phyloP scores from a whole-genome alignment of 2,329 filamentous ascomycete species.

The Phaeosphaeria sp. region DNA sequence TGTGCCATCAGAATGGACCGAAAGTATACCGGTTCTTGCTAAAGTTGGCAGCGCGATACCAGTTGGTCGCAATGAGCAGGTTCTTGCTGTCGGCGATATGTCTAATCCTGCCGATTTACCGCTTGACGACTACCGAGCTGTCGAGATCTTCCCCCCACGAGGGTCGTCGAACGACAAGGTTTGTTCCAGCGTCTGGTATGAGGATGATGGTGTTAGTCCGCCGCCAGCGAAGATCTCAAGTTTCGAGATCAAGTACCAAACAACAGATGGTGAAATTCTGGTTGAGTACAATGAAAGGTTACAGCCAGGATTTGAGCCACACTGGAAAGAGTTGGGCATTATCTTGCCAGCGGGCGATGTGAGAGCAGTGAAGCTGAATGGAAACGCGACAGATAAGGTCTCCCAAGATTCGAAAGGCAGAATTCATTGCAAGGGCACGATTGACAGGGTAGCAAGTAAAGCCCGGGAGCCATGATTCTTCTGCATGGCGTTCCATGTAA shows the following conservation, averaged over 20 bases:
- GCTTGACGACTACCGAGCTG: constrained; percentile 61
- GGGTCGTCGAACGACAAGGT: constrained; percentile 45
- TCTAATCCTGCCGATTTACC: constrained; percentile 54
- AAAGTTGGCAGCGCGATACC: constrained; percentile 62
- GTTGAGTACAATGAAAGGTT: constrained; percentile 52
- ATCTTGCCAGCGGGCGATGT: constrained; percentile 60
- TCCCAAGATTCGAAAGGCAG: constrained; percentile 14
- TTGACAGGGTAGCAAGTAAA: not conserved
- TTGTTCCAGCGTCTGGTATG: constrained; percentile 58
- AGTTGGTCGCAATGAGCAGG: constrained; percentile 59
- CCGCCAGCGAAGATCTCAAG: constrained; percentile 36
- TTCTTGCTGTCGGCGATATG: constrained; percentile 59
- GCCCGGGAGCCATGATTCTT: not conserved
- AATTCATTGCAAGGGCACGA: constrained; percentile 2
- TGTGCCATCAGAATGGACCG: constrained; percentile 58
- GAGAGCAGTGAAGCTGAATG: constrained; percentile 42
- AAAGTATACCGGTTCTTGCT: constrained; percentile 63
- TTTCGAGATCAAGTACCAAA: constrained; percentile 32
- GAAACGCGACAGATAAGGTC: constrained; percentile 4
- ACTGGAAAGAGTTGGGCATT: constrained; percentile 58
- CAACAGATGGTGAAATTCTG: constrained; percentile 52
- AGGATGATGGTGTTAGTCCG: constrained; percentile 64
- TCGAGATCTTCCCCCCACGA: constrained; percentile 64
- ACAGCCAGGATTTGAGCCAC: constrained; percentile 53
- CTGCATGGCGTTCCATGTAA: too few relatives aligned